Base-by-base conservation (phyloP, 2,329 filamentous ascomycete genomes). In the Fusarium pseudoanthophilum region DNA sequence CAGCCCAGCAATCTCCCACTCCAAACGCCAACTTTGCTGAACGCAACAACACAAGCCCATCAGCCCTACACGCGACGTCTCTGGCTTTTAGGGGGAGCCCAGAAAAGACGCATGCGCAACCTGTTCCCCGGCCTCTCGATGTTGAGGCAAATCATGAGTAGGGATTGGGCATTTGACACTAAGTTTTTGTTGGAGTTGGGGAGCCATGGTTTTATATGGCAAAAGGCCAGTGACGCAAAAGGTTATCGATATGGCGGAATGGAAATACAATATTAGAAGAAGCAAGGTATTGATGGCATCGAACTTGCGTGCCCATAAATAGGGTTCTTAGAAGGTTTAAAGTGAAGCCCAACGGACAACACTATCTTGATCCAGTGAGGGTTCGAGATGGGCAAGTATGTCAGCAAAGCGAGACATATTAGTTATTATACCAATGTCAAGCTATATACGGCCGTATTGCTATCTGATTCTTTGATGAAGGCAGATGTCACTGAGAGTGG, bases 1-100 rank as follows among this genome's bases (percentile, higher is more conserved):
- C 48, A 57, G 30, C 24, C 8, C 61, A 59, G 30, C 72, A 60
- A 16, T 75, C 72, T 20, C 67, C 75, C 8, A 66, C 60, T 39
- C 57, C 58, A 36, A 60, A 65, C 42, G 59, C 46, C 9, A 62
- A 57, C 37, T 58, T 52, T 42, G 48, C 51, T 34, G 63, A 66
- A 52, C 61, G 46, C 24, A 64, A 72, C 32, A 78, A 79, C 15
- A 75, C 78, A 26, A 82, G 81, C 8, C 75, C 81, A 18, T 76
- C 78, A 15, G 71, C 80, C 13, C 79, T 82, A 40, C 79, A 82
- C 57, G 78, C 84, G 32, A 86, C 85, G 20, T 81, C 87, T 36
- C 80, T 91, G 75, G 88, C 89, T 76, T 89, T 89, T 82, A 87
- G 89, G 77, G 87, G 87, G 73, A 91, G 89, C 76, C 89, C 89